Evolutionary conservation across 176 grass and related monocot genomes (phyloP), one percentile per base, ranked within the genome.

Genomic region (Aegilops longissima): DNA sequence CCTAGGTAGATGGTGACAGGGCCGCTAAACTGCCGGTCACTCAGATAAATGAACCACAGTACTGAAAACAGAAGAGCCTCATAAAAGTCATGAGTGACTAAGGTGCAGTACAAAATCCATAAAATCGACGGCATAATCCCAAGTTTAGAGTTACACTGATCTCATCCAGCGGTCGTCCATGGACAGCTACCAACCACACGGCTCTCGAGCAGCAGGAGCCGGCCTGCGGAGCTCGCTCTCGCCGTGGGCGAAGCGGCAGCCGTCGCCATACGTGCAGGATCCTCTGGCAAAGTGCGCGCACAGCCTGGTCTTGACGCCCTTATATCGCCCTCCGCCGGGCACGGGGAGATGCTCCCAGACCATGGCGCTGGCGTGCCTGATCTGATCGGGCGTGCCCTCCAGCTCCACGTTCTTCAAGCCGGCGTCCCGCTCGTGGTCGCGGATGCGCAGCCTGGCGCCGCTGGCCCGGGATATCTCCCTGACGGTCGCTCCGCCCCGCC

Each of bases 331-430:
- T 24, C 71, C 87, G 45, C 40, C 64, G 5, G 5, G 51, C 51
- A 54, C 51, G 5, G 51, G 51, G 5, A 98, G 80, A 64, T 98
- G 40, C 44, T 76, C 96, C 70, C 78, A 88, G 24, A 98, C 96
- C 93, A 94, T 91, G 1, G 74, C 77, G 31, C 90, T 98, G 31
- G 96, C 39, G 9, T 42, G 39, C 39, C 9, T 42, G 39, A 42
- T 42, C 9, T 42, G 39, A 2, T 42, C 39, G 9, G 39, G 29
- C 96, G 65, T 93, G 66, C 96, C 93, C 79, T 95, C 91, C 36
- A 95, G 80, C 83, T 95, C 90, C 39, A 98, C 90, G 85, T 98
- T 98, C 67, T 92, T 98, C 81, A 98, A 61, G 72, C 56, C 90
- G 23, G 86, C 24, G 17, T 98, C 88, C 11, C 88, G 84, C 54